Base-by-base conservation (phyloP, 2,329 filamentous ascomycete genomes). In the Apiospora hydei region DNA sequence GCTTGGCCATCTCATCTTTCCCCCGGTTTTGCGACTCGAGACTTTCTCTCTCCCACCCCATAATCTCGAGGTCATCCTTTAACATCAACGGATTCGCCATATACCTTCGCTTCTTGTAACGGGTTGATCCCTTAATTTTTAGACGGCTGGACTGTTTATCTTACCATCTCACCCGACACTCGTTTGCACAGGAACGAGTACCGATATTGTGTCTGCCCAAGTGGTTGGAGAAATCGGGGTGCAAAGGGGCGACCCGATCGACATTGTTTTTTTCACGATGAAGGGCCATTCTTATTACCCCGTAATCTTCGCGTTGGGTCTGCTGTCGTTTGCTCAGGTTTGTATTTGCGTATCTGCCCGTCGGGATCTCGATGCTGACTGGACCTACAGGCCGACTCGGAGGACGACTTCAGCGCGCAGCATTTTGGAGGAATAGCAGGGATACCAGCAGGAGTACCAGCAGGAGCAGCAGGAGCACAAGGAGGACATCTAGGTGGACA, bases 141-240 rank as follows among this genome's bases (percentile, higher is more conserved):
- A 74, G 75, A 78, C 77, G 77, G 77, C 77, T 77, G 77, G 77
- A 75, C 77, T 77, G 76, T 77, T 78, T 68, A 70, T 44, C 53
- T 67, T 57, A 66, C 21, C 21, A n/a, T 61, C 4, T 41, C 18
- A 41, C 57, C 57, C 8, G 51, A 75, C 70, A 69, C 47, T 73
- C 72, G 41, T 46, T 72, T 44, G 30, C 26, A 61, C 14, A 61
- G 16, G 47, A 14, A 70, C 46, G 51, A 61, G 21, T 51, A 61
- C 24, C 68, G 38, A 67, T 61, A n/a, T 26, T 18, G 24, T n/a
- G 1, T 5, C 57, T 61, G 46, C 38, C n/a, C 66, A 26, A 16
- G 53, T 24, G 44, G 51, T 61, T 38, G 67, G 67, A 70, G 26
- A 53, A 53, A 72, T 49, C 30, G n/a, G 44, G 38, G 43, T 69